Conservation (phyloP, 129 eudicot species). For the Flaveria bidentis region DNA sequence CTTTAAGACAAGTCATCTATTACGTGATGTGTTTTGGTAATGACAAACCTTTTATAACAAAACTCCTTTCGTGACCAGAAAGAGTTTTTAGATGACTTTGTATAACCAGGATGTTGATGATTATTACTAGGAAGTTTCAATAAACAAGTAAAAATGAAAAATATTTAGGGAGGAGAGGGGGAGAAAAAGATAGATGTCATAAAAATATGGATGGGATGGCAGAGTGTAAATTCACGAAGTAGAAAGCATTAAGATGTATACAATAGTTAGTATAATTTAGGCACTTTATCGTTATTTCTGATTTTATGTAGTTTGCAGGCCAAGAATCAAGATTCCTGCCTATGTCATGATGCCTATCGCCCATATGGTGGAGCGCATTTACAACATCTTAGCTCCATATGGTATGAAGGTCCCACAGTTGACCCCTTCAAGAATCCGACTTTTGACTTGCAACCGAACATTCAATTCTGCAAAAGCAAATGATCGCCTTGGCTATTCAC, state of each 20-base stretch:
- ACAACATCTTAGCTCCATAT: conserved; percentile 69
- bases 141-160: neutral
- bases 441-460: conserved; percentile 77
- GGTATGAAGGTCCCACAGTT: conserved; percentile 97
- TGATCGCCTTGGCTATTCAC: conserved; percentile 86
- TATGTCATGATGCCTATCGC: conserved; percentile 91
- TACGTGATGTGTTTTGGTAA: neutral
- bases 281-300: conserved; percentile 55
- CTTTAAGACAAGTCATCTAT: neutral
- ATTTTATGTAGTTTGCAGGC: conserved; percentile 86
- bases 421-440: conserved; percentile 95
- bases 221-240: neutral
- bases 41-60: neutral
- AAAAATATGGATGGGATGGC: neutral
- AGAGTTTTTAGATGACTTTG: neutral
- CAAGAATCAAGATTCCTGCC: conserved; percentile 79
- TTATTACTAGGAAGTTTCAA: neutral
- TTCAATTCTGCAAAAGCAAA: conserved; percentile 86
- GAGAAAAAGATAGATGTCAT: neutral
- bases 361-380: conserved; percentile 63
- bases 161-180: neutral
- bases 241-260: neutral
- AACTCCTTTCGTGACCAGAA: neutral
- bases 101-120: neutral
- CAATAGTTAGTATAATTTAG: conserved; percentile 5